Evolutionary conservation across 2,329 filamentous ascomycete genomes (phyloP).

Genomic region (Sarocladium kiliense): DNA sequence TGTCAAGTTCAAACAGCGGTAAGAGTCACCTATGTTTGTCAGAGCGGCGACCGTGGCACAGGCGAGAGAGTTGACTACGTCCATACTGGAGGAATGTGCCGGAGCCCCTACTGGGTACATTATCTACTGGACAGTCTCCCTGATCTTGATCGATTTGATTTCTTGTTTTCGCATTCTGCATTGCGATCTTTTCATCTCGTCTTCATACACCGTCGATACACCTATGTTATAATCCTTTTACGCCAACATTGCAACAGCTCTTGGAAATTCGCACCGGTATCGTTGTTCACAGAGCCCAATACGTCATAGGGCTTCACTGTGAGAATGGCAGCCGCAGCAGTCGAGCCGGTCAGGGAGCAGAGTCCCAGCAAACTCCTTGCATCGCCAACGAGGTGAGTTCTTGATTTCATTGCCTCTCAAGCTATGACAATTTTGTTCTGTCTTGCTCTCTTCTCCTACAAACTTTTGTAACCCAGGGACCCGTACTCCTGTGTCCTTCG

Average conservation of each 20-base stretch:
- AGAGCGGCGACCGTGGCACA: neutral
- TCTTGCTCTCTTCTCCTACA: neutral
- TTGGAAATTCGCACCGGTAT: too few species aligned
- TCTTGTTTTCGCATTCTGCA: neutral
- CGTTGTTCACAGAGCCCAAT: too few species aligned
- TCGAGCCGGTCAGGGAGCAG: neutral
- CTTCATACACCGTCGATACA: too few species aligned
- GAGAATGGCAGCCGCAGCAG: slow-evolving; percentile 1
- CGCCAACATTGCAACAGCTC: too few species aligned
- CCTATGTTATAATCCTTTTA: too few species aligned
- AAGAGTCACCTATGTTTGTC: neutral
- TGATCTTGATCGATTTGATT: neutral
- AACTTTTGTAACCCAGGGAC: neutral
- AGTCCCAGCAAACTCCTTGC: slow-evolving; percentile 1
- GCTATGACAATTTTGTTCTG: neutral
- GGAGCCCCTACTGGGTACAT: neutral
- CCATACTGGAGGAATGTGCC: neutral
- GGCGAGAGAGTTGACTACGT: neutral
- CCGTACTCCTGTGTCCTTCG: neutral
- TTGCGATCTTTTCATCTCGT: neutral
- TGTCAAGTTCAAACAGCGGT: neutral
- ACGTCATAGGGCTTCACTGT: too few species aligned
- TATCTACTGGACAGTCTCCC: neutral
- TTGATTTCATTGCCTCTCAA: slow-evolving; percentile 1
- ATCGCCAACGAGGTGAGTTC: neutral